A percentile compares a stretch with the other conserved stretches of the same genome.
Conservation (phyloP, 768 basidiomycete species). For the Naganishia friedmannii region DNA sequence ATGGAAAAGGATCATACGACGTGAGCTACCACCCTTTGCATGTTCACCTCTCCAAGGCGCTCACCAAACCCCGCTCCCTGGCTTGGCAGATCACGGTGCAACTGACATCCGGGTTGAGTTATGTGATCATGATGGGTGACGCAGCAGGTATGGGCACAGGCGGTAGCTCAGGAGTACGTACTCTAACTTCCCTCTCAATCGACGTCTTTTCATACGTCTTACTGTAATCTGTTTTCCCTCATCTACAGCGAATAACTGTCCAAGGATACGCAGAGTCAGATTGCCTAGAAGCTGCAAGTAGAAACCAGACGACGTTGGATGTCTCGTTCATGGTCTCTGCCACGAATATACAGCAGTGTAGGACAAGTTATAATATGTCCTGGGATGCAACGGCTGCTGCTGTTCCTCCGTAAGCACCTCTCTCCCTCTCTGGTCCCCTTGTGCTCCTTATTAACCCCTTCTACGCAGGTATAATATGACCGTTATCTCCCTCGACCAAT, state of each 20-base stretch:
- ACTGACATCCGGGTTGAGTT: conserved; percentile 25
- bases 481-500: conserved; percentile 29
- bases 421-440: not conserved
- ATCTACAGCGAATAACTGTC: conserved; percentile 14
- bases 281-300: conserved; percentile 6
- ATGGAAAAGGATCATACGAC: conserved; percentile 24
- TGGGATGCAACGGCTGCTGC: conserved; percentile 18
- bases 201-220: not conserved
- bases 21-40: conserved; percentile 5
- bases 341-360: conserved; percentile 28
- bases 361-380: conserved; percentile 15
- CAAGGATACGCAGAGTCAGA: conserved; percentile 23
- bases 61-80: not conserved
- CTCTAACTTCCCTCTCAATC: not conserved
- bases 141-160: conserved; percentile 27
- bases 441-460: no score
- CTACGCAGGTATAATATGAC: conserved; percentile 30
- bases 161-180: conserved; percentile 25
- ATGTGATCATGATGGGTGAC: conserved; percentile 31
- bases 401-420: not conserved
- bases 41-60: not conserved
- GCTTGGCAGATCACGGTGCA: conserved; percentile 26
- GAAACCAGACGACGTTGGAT: conserved; percentile 21
- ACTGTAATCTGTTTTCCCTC: no score
- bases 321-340: conserved; percentile 20